Evolutionary conservation across 768 basidiomycete genomes (phyloP).

Genomic region (Suillus alpinus): DNA sequence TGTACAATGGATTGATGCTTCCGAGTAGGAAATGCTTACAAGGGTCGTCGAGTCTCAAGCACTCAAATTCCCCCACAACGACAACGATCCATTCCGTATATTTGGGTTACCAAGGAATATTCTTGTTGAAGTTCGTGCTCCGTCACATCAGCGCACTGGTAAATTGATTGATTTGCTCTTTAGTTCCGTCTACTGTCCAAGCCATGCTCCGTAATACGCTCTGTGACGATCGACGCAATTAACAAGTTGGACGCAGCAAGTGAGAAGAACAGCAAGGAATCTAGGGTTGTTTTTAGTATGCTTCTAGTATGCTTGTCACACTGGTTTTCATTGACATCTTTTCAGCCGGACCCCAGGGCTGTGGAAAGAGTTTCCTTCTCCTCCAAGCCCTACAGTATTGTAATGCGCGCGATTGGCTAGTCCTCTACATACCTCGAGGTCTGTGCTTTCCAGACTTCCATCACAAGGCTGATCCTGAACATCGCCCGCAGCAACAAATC

Average conservation of each 20-base stretch:
- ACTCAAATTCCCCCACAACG: slow-evolving; percentile 41
- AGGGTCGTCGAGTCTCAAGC: slow-evolving; percentile 41
- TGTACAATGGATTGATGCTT: slow-evolving; percentile 3
- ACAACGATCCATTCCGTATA: slow-evolving; percentile 50
- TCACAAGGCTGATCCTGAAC: neutral
- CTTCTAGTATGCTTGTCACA: slow-evolving; percentile 10
- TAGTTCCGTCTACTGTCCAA: slow-evolving; percentile 69
- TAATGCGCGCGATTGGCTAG: slow-evolving; percentile 66
- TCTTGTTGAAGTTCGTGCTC: slow-evolving; percentile 60
- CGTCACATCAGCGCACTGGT: neutral
- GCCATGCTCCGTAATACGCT: slow-evolving; percentile 71
- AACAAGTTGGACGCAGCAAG: slow-evolving; percentile 52
- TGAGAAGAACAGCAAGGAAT: slow-evolving; percentile 46
- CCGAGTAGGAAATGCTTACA: slow-evolving; percentile 33
- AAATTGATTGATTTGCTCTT: neutral
- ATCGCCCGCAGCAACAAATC: slow-evolving; percentile 40
- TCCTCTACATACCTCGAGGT: slow-evolving; percentile 84
- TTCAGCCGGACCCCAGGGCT: slow-evolving; percentile 70
- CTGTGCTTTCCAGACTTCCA: slow-evolving; percentile 12
- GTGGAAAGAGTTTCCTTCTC: slow-evolving; percentile 78
- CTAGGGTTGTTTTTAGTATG: slow-evolving; percentile 66
- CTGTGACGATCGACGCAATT: slow-evolving; percentile 56
- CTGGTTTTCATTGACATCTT: slow-evolving; percentile 5
- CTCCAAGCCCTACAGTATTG: slow-evolving; percentile 77
- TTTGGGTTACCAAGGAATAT: slow-evolving; percentile 74